Percentiles rank a stretch among this genome's conserved stretches.
Conservation (phyloP, 495 filamentous ascomycete genomes). For the Glarea lozoyensis region DNA sequence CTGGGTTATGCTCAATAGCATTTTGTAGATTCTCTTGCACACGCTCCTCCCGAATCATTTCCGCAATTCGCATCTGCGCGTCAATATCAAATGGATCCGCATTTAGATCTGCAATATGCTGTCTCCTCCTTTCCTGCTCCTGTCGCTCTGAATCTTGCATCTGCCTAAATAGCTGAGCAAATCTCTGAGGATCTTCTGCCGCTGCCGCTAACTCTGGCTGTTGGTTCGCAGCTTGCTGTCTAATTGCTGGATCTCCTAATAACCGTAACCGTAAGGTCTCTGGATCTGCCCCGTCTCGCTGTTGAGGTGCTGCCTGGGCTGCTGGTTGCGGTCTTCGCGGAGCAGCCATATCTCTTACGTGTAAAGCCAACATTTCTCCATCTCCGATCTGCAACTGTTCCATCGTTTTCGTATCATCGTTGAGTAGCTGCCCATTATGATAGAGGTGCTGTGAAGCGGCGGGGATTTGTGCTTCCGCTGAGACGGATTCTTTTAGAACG, state of each 20-base stretch:
- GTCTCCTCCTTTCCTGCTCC: slow-evolving; percentile 61
- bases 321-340: slow-evolving; percentile 17
- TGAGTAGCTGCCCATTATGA: slow-evolving; percentile 79
- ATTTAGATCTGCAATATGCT: slow-evolving; percentile 70
- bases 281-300: slow-evolving; percentile 46
- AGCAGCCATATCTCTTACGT: slow-evolving; percentile 49
- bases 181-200: slow-evolving; percentile 69
- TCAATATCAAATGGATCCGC: slow-evolving; percentile 88
- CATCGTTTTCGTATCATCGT: slow-evolving; percentile 68
- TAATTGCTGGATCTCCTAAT: slow-evolving; percentile 65
- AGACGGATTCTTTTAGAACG: slow-evolving; percentile 77
- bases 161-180: slow-evolving; percentile 56
- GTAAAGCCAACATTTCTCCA: slow-evolving; percentile 86
- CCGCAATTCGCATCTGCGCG: slow-evolving; percentile 86
- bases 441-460: slow-evolving; percentile 61
- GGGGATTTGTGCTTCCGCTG: slow-evolving; percentile 44
- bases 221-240: slow-evolving; percentile 55
- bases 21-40: slow-evolving; percentile 93
- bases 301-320: slow-evolving; percentile 27
- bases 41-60: slow-evolving; percentile 88
- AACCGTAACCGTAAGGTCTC: slow-evolving; percentile 77
- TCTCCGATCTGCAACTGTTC: slow-evolving; percentile 73
- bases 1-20: slow-evolving; percentile 91
- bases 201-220: slow-evolving; percentile 68
- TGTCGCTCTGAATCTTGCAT: slow-evolving; percentile 61